phyloP scores from a whole-genome alignment of 2,329 filamentous ascomycete genomes.

The Thelonectria blattea region DNA sequence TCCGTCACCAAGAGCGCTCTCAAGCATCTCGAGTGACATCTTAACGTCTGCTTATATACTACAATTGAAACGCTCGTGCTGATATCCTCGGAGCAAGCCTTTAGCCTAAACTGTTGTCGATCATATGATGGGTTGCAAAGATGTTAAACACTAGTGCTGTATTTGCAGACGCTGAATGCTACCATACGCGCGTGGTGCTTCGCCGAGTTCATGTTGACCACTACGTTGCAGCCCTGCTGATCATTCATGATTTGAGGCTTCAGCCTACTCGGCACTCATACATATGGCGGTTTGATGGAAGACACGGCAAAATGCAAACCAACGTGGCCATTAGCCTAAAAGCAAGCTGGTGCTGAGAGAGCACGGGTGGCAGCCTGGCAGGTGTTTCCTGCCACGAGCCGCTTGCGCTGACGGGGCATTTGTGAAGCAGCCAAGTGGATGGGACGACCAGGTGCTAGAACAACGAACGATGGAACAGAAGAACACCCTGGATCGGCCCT shows the following conservation, averaged over 20 bases:
- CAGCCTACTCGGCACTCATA: too few relatives aligned
- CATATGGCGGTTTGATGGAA: too few relatives aligned
- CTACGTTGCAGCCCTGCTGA: too few relatives aligned
- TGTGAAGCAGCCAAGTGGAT: not conserved
- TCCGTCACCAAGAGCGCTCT: too few relatives aligned
- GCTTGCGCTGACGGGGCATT: not conserved
- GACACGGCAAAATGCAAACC: too few relatives aligned
- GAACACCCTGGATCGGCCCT: not conserved
- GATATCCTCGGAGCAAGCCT: not conserved
- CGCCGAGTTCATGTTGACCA: too few relatives aligned
- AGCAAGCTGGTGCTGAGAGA: too few relatives aligned
- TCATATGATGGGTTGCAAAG: conserved; percentile 2
- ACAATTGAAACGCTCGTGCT: not conserved
- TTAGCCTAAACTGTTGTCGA: conserved; percentile 10
- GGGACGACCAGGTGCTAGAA: not conserved
- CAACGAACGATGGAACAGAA: not conserved
- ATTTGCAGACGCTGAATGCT: not conserved
- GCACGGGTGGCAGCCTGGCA: too few relatives aligned
- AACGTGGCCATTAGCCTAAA: too few relatives aligned
- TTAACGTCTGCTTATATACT: conserved; percentile 5
- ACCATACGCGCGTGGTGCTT: not conserved
- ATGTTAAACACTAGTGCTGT: too few relatives aligned
- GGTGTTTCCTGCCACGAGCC: too few relatives aligned
- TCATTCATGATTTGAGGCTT: too few relatives aligned
- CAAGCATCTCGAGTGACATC: not conserved